Evolutionary conservation across 441 rosid genomes (phyloP).

Genomic region (Jatropha multifida): DNA sequence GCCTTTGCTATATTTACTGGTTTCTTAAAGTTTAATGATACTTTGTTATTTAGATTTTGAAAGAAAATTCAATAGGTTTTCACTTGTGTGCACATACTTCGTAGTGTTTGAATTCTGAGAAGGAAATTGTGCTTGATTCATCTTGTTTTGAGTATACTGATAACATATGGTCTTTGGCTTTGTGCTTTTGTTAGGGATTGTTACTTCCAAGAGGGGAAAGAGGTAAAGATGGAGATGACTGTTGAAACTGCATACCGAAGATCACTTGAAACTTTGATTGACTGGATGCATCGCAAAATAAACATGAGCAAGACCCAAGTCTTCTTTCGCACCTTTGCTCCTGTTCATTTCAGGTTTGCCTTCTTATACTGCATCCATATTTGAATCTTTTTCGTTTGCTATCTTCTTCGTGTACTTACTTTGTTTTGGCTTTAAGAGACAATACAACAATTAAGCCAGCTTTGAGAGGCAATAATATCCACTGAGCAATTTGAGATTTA

Average conservation of each 20-base stretch:
- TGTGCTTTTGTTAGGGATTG: slow-evolving; percentile 43
- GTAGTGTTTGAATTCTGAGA: not conserved
- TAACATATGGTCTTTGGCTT: slow-evolving; percentile 14
- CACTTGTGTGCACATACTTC: not conserved
- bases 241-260: slow-evolving; percentile 50
- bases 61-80: not conserved
- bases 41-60: not conserved
- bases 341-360: slow-evolving; percentile 67
- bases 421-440: not conserved
- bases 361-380: not conserved
- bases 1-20: not conserved
- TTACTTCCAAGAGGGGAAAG: slow-evolving; percentile 54
- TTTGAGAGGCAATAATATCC: not conserved
- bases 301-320: slow-evolving; percentile 49
- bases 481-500: not conserved
- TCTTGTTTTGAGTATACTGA: not conserved
- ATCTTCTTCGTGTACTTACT: not conserved
- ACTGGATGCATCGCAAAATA: slow-evolving; percentile 43
- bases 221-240: slow-evolving; percentile 58
- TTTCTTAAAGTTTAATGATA: not conserved
- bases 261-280: slow-evolving; percentile 46
- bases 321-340: slow-evolving; percentile 58
- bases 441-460: not conserved
- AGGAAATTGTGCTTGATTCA: slow-evolving; percentile 2
- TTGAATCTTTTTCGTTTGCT: not conserved